phyloP scores from a whole-genome alignment of 2,329 filamentous ascomycete species.

The Elsinoe batatas region DNA sequence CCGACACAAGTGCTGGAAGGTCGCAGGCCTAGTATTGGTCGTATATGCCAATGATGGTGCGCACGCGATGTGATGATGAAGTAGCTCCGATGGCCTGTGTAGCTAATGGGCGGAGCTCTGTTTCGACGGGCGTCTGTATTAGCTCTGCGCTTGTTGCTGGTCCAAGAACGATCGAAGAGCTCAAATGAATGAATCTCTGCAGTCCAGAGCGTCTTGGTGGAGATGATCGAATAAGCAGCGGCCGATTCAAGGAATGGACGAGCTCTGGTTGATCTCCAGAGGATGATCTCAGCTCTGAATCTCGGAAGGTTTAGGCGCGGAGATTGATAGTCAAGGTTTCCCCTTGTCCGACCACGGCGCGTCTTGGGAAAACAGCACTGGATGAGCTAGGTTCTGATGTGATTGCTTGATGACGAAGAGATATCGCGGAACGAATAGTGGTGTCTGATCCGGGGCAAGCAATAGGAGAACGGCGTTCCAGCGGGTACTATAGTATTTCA shows the following conservation, averaged over 20 bases:
- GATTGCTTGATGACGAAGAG: neutral
- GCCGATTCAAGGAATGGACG: neutral
- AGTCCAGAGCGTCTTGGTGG: neutral
- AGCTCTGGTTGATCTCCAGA: conserved; percentile 4
- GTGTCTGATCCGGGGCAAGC: neutral
- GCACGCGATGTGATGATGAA: too few relatives aligned
- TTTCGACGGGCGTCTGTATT: neutral
- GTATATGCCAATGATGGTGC: too few relatives aligned
- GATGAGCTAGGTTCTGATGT: neutral
- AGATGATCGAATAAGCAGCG: neutral
- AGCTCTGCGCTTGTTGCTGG: neutral
- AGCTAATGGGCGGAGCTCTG: neutral
- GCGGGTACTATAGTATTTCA: neutral
- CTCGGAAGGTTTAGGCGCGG: conserved; percentile 5
- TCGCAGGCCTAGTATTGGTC: too few relatives aligned
- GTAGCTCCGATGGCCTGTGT: too few relatives aligned
- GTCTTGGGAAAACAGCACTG: neutral
- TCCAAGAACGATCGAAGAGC: neutral
- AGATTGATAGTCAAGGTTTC: neutral
- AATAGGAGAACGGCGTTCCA: conserved; percentile 5
- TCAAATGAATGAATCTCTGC: neutral
- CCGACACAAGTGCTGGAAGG: too few relatives aligned
- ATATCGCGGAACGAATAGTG: neutral
- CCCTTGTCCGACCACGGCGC: neutral
- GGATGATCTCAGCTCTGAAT: conserved; percentile 6